Conservation (phyloP, 345 rosid species). For the Hypericum androsaemum region DNA sequence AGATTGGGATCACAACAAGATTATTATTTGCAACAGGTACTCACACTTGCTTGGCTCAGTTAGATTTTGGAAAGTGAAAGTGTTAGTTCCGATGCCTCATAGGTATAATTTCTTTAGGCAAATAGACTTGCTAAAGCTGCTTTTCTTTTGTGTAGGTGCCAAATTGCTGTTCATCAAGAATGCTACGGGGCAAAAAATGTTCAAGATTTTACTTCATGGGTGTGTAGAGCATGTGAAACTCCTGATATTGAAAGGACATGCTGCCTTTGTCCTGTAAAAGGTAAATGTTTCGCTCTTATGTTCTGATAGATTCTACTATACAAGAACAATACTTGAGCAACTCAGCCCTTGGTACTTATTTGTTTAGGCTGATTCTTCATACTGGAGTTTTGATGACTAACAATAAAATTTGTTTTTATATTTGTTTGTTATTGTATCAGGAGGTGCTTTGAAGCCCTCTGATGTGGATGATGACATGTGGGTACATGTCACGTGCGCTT, state of each 20-base stretch:
- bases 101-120: slow-evolving; percentile 9
- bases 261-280: slow-evolving; percentile 97
- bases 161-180: slow-evolving; percentile 96
- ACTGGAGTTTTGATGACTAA: too few species aligned
- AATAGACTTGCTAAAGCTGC: neutral
- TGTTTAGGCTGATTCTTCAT: too few species aligned
- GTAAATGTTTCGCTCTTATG: slow-evolving; percentile 22
- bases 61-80: slow-evolving; percentile 6
- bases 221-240: slow-evolving; percentile 92
- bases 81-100: slow-evolving; percentile 2
- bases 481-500: slow-evolving; percentile 96
- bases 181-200: slow-evolving; percentile 72
- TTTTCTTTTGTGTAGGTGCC: slow-evolving; percentile 55
- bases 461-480: slow-evolving; percentile 50
- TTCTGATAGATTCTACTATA: too few species aligned
- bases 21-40: slow-evolving; percentile 90
- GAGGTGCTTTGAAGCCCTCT: slow-evolving; percentile 94
- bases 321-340: too few species aligned
- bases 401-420: slow-evolving; percentile 2
- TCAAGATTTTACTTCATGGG: slow-evolving; percentile 86
- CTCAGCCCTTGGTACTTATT: too few species aligned
- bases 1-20: slow-evolving; percentile 97
- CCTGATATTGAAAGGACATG: slow-evolving; percentile 72
- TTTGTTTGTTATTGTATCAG: slow-evolving; percentile 31
- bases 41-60: neutral